phyloP scores from a whole-genome alignment of 768 basidiomycete genomes.

The Termitomyces sp. region DNA sequence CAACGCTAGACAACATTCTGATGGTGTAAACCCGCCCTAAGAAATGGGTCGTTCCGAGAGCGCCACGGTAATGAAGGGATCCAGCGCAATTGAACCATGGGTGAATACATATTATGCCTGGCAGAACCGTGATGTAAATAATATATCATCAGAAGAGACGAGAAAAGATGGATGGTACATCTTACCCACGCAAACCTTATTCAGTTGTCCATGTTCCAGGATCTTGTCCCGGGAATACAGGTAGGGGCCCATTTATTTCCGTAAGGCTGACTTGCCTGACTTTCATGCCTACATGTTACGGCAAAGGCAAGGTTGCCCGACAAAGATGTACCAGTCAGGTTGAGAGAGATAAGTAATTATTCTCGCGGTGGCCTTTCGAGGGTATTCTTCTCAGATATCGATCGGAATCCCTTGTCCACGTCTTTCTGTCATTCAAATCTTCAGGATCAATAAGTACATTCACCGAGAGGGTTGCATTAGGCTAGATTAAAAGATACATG shows the following conservation, averaged over 20 bases:
- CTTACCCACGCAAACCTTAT: no score
- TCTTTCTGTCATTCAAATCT: background rate
- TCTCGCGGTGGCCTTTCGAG: background rate
- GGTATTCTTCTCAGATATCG: no score
- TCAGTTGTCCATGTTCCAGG: no score
- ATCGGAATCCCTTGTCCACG: background rate
- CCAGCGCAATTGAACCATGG: background rate
- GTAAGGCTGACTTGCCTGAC: background rate
- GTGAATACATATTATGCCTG: background rate
- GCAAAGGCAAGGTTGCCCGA: background rate
- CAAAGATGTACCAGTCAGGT: background rate
- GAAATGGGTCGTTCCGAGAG: background rate
- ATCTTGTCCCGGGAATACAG: no score
- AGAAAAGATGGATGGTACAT: background rate
- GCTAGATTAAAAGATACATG: no score
- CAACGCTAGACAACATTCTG: background rate
- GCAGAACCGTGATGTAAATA: background rate
- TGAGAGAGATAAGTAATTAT: no score
- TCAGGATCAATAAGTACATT: background rate
- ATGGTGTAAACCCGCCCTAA: no score
- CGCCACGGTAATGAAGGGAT: no score
- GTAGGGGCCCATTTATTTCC: no score
- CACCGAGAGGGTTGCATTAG: no score
- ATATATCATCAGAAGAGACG: background rate
- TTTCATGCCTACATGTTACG: background rate